Evolutionary conservation across 805 yeast species (phyloP).

Genomic region (Candida vartiovaarae): DNA sequence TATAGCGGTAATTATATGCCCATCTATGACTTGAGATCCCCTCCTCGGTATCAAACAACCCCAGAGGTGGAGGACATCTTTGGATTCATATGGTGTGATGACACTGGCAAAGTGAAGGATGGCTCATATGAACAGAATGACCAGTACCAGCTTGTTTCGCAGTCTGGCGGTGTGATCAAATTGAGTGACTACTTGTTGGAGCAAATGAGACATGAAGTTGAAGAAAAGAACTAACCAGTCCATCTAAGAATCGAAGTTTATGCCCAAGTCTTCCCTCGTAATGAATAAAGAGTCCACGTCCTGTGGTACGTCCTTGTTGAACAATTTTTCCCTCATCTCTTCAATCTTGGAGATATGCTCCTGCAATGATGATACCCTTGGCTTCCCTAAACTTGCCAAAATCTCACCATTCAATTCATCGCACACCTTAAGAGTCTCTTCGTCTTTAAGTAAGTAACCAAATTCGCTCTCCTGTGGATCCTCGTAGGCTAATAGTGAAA

Average conservation of each 20-base stretch:
- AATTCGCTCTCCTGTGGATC: conserved; percentile 37
- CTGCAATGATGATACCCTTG: conserved; percentile 37
- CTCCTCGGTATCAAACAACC: conserved; percentile 56
- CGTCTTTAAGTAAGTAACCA: conserved; percentile 29
- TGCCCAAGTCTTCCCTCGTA: conserved; percentile 38
- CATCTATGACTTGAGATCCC: conserved; percentile 57
- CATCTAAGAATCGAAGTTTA: not conserved
- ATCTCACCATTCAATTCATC: conserved; percentile 38
- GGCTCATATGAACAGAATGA: conserved; percentile 50
- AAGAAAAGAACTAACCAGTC: too few species aligned
- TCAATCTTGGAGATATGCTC: conserved; percentile 35
- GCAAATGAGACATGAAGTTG: not conserved
- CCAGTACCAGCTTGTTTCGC: conserved; percentile 46
- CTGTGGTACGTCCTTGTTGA: conserved; percentile 23
- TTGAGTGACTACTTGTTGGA: conserved; percentile 44
- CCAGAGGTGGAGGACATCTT: conserved; percentile 66
- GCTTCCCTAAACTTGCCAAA: conserved; percentile 35
- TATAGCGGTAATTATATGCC: conserved; percentile 55
- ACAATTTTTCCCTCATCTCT: conserved; percentile 28
- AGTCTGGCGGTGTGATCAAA: conserved; percentile 39
- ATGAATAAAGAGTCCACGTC: conserved; percentile 28
- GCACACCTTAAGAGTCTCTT: conserved; percentile 31
- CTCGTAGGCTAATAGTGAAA: conserved; percentile 45
- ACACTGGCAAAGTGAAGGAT: conserved; percentile 45
- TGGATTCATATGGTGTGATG: conserved; percentile 61